Evolutionary conservation across 352 stramenopile genomes (phyloP).

Genomic region (Elongisporangium undulatum): DNA sequence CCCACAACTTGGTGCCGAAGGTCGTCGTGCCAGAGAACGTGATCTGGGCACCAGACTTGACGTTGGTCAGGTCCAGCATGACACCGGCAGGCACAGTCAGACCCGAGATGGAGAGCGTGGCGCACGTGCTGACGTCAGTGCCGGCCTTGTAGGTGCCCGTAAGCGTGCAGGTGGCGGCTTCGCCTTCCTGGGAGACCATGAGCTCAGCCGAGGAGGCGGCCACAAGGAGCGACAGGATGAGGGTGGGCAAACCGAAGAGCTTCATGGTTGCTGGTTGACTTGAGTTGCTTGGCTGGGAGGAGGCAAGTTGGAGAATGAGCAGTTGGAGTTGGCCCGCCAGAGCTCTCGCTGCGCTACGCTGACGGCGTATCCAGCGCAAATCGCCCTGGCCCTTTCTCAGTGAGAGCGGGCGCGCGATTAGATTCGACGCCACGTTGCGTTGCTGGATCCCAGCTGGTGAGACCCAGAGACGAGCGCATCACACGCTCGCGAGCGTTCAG

Average conservation of each 20-base stretch:
- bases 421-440: not conserved
- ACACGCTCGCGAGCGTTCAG: not conserved
- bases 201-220: not conserved
- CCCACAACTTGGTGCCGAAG: slow-evolving; percentile 24
- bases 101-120: slow-evolving; percentile 14
- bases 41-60: slow-evolving; percentile 22
- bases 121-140: slow-evolving; percentile 22
- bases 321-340: slow-evolving; percentile 6
- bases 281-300: not conserved
- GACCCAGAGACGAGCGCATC: not conserved
- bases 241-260: slow-evolving; percentile 10
- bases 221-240: slow-evolving; percentile 5
- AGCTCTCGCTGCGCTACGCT: not conserved
- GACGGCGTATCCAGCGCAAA: not conserved
- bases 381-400: not conserved
- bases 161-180: slow-evolving; percentile 16
- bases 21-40: slow-evolving; percentile 26
- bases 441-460: not conserved
- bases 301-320: slow-evolving; percentile 14
- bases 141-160: slow-evolving; percentile 24
- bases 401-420: not conserved
- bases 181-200: slow-evolving; percentile 1
- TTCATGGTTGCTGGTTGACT: slow-evolving; percentile 14
- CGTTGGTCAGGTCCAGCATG: slow-evolving; percentile 24
- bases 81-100: slow-evolving; percentile 22